Base-by-base conservation (phyloP, 1,284 basidiomycete species). In the Cutaneotrichosporon arboriforme region DNA sequence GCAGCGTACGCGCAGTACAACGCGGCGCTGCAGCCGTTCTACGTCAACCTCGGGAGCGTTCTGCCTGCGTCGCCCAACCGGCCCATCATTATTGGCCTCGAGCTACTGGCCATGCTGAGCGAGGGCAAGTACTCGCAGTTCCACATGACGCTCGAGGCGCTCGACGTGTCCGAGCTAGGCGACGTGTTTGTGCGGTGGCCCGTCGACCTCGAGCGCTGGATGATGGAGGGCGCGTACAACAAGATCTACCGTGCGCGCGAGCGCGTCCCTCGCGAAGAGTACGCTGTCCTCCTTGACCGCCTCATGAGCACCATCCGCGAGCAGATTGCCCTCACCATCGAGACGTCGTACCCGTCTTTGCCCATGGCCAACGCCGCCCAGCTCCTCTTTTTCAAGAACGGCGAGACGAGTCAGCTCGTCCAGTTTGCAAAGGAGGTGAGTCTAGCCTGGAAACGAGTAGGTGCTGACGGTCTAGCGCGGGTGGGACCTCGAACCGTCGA, bases 221-320 rank as follows among this genome's bases (percentile, higher is more conserved):
- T 98, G 55, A 98, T 99, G 94, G 96, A 98, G 73, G 94, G 94
- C 35, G 88, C 87, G 67, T 99, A 98, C 74, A 91, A 89, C 74
- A 96, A 97, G 74, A 93, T 98, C 4, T 99, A 94, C 90, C 85
- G 88, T 62, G 91, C 93, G 39, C 83, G 91, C 62, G 86, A 89
- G 60, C 85, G 91, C 64, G 90, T 74, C 1, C 72, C 72, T 14
- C 61, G 75, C 48, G 67, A 72, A 55, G 74, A 76, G 46, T 72
- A 73, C 54, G 65, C 66, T 9, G 74, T 73, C 26, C 54, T 77
- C 26, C 62, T 75, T 0, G 74, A 74, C 51, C 59, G 66, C 17
- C 64, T 77, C 31, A 71, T 76, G 61, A 65, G 69, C 12, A 74
- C 70, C 26, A 70, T 75, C 58, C 61, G 73, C 43, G 65, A 68